Evolutionary conservation across 1,139 yeast species (phyloP).

Genomic region (Suhomyces kunorum): DNA sequence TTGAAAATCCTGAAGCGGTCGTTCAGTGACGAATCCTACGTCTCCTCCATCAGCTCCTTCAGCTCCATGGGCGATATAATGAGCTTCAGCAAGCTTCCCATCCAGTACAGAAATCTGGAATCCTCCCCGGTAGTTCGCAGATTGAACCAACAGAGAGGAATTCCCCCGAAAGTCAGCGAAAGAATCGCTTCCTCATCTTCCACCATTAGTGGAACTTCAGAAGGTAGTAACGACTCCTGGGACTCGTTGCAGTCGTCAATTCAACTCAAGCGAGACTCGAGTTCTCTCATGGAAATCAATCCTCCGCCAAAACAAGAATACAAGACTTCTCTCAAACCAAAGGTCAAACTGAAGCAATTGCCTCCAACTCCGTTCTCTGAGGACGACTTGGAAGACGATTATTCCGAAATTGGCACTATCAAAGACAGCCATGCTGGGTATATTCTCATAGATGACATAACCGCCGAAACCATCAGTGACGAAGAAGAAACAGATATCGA

Average conservation of each 20-base stretch:
- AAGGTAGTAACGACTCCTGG: conserved; percentile 29
- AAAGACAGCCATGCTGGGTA: too few relatives aligned
- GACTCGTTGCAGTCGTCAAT: conserved; percentile 39
- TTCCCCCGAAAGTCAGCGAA: background rate
- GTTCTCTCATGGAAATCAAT: background rate
- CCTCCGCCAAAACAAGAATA: background rate
- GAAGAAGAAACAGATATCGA: conserved; percentile 8
- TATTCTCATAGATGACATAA: background rate
- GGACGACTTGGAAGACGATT: conserved; percentile 11
- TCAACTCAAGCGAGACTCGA: conserved; percentile 24
- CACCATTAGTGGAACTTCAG: conserved; percentile 12
- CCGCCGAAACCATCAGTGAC: background rate
- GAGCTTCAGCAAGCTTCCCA: conserved; percentile 18
- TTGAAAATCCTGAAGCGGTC: conserved; percentile 30
- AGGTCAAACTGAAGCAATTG: conserved; percentile 6
- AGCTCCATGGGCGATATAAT: conserved; percentile 39
- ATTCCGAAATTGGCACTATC: background rate
- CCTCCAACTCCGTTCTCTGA: conserved; percentile 5
- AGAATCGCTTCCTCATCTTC: conserved; percentile 11
- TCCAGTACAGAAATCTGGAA: conserved; percentile 7
- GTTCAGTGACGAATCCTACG: conserved; percentile 43
- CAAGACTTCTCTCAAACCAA: conserved; percentile 1
- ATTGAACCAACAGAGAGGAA: conserved; percentile 3
- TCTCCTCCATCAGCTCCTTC: conserved; percentile 42
- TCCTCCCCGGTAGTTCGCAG: conserved; percentile 5